Percentiles rank a stretch among this genome's conserved stretches.
phyloP scores from a whole-genome alignment of 164 flowering plant species.

The Cinnamomum micranthum region DNA sequence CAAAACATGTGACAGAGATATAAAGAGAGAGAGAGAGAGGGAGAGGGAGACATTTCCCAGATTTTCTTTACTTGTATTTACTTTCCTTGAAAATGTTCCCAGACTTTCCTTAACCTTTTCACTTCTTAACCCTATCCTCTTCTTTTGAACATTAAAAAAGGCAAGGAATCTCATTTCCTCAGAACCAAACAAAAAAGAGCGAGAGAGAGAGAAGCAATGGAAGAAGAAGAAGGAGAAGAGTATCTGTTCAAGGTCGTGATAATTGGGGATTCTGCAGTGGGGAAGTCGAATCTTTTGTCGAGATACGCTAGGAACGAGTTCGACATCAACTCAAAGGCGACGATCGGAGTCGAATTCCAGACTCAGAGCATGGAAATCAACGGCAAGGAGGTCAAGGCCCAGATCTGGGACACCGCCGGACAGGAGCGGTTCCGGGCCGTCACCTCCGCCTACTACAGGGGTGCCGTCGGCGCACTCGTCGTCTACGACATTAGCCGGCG shows the following conservation, averaged over 20 bases:
- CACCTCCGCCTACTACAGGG: slow-evolving; percentile 49
- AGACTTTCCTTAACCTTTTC: no score
- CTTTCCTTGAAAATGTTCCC: no score
- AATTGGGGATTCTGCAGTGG: slow-evolving; percentile 47
- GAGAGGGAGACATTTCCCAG: no score
- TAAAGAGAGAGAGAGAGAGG: no score
- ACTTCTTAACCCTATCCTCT: no score
- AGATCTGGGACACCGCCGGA: slow-evolving; percentile 54
- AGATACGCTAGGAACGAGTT: slow-evolving; percentile 43
- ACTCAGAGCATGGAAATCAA: slow-evolving; percentile 48
- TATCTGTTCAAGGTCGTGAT: slow-evolving; percentile 47
- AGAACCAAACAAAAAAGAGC: not conserved
- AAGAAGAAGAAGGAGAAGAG: slow-evolving; percentile 42
- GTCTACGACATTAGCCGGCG: slow-evolving; percentile 46
- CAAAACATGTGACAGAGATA: no score
- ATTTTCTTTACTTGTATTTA: no score
- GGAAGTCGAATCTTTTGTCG: slow-evolving; percentile 40
- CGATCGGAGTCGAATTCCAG: slow-evolving; percentile 49
- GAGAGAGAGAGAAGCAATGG: slow-evolving; percentile 3
- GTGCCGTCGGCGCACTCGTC: slow-evolving; percentile 52
- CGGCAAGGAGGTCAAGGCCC: slow-evolving; percentile 49
- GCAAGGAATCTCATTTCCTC: no score
- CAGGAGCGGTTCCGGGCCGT: slow-evolving; percentile 50
- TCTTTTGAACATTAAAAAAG: no score
- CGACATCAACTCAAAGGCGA: slow-evolving; percentile 40